Conservation (phyloP, 2,329 filamentous ascomycete genomes). For the Capronia epimyces region DNA sequence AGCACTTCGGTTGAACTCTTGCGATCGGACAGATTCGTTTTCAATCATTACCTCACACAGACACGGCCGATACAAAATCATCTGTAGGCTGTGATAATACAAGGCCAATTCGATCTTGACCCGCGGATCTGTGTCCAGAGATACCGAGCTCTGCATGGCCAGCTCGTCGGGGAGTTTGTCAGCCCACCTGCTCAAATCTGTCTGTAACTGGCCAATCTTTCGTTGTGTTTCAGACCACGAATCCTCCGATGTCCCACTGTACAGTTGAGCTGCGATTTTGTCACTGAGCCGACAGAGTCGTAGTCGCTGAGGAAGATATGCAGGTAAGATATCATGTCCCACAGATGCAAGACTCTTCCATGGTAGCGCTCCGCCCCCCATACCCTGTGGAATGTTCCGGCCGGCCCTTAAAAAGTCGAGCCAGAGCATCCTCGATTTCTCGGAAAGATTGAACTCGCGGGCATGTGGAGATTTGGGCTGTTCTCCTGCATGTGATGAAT, state of each 20-base stretch:
- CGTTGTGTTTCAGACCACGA: constrained; percentile 20
- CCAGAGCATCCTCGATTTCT: constrained; percentile 12
- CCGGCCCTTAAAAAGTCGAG: constrained; percentile 12
- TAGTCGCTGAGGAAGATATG: constrained; percentile 16
- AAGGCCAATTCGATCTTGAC: constrained; percentile 26
- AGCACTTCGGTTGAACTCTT: constrained; percentile 20
- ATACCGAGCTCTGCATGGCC: constrained; percentile 6
- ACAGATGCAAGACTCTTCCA: constrained; percentile 19
- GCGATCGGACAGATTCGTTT: constrained; percentile 24
- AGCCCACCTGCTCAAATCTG: constrained; percentile 18
- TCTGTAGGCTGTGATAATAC: constrained; percentile 29
- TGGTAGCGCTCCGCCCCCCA: constrained; percentile 15
- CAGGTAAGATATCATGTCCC: constrained; percentile 4
- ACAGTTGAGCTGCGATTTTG: constrained; percentile 17
- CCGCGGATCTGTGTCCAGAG: constrained; percentile 16
- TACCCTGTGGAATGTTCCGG: constrained; percentile 9
- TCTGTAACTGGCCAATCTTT: constrained; percentile 19
- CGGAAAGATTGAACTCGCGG: not conserved
- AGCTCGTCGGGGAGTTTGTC: constrained; percentile 16
- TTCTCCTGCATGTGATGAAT: not conserved
- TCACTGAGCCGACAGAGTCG: constrained; percentile 22
- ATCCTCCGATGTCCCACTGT: constrained; percentile 10
- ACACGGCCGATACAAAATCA: constrained; percentile 31
- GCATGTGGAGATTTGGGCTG: not conserved
- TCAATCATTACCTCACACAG: constrained; percentile 29